Conservation (phyloP, 768 basidiomycete species). For the Auricularia heimuer region DNA sequence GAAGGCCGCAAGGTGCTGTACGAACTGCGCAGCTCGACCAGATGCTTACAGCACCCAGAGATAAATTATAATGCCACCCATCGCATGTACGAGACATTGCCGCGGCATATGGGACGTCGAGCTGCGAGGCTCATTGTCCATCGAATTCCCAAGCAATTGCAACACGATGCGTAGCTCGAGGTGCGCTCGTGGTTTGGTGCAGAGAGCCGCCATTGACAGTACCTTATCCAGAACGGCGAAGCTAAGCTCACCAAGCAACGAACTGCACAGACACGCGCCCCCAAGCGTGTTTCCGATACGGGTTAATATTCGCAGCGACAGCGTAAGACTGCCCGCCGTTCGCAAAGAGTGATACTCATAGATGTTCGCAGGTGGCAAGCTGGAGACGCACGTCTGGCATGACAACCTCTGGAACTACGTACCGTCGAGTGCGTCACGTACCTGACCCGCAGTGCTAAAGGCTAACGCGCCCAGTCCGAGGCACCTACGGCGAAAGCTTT, state of each 20-base stretch:
- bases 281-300: constrained; percentile 45
- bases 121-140: constrained; percentile 89
- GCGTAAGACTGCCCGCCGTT: constrained; percentile 32
- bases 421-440: constrained; percentile 54
- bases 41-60: background rate
- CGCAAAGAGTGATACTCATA: background rate
- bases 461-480: constrained; percentile 42
- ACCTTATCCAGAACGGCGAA: background rate
- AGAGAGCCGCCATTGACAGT: background rate
- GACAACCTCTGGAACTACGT: constrained; percentile 75
- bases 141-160: constrained; percentile 77
- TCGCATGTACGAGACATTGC: constrained; percentile 86
- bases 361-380: constrained; percentile 61
- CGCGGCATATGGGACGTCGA: constrained; percentile 80
- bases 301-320: constrained; percentile 62
- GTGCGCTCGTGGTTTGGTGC: constrained; percentile 30
- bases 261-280: constrained; percentile 54
- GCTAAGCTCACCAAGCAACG: constrained; percentile 12
- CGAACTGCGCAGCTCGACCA: constrained; percentile 7
- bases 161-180: constrained; percentile 75
- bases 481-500: constrained; percentile 88
- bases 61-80: constrained; percentile 59
- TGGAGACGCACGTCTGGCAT: constrained; percentile 96
- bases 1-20: constrained; percentile 54
- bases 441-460: background rate